Base-by-base conservation (phyloP, 345 rosid species). In the Chamaenerion angustifolium region DNA sequence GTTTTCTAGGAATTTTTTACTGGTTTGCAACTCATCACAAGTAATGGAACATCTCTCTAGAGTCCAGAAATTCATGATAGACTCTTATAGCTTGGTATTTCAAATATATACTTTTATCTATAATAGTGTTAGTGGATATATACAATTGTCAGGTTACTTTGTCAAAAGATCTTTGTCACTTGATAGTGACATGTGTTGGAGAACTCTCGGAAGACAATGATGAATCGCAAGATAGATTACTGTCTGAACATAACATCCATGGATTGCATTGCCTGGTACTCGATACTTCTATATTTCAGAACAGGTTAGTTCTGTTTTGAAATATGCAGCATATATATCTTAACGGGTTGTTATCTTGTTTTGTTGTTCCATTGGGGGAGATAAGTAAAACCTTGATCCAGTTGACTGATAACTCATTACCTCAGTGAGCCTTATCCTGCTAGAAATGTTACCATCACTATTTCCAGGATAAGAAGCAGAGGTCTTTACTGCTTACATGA, bases 141-240 rank as follows among this genome's bases (percentile, higher is more conserved):
- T 72, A 31, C 27, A 59, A 46, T 70, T 42, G 37, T 70, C 68
- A 90, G 98, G 80, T 86, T 54, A 81, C 93, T 64, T 57, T 90
- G 68, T 86, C 98, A 35, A 90, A 78, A 68, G 92, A 90, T 70
- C 96, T 90, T 42, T 80, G 86, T 64, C 83, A 57, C 64, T 64
- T 86, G 72, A 76, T 67, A 35, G 85, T 86, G 63, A 68, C 78
- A 60, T 83, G 95, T 77, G 75, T 82, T 17, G 98, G 96, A 67
- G 76, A 79, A 68, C 76, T 90, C 56, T 63, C 60, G 49, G 68
- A 71, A 73, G 77, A 67, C 58, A 60, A 41, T 40, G 58, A 25
- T 57, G 71, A 68, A 57, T 64, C 72, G 31, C 52, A 55, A 52
- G 69, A 61, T 51, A 57, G 60, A 56, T 70, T 65, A 52, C 10